Conservation (phyloP, 371 early-diverging fungal species). For the Mortierella sp. region DNA sequence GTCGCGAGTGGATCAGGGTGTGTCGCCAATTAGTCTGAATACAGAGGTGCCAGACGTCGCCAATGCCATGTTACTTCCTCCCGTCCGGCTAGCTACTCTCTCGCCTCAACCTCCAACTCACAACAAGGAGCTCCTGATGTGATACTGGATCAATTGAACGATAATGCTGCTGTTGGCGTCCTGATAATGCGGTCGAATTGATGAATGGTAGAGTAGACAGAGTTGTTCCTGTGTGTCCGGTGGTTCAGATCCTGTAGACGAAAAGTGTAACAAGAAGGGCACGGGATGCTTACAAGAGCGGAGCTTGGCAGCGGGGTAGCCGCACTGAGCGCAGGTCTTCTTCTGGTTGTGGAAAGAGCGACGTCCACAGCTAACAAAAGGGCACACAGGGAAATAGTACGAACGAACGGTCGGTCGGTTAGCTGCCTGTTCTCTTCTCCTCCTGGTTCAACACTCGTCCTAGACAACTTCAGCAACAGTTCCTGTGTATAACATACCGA, state of each 20-base stretch:
- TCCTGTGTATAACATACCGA: conserved; percentile 63
- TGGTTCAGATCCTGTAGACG: background rate
- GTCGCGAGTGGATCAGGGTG: too few species aligned
- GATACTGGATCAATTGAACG: background rate
- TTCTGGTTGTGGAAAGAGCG: conserved; percentile 99
- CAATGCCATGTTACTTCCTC: too few species aligned
- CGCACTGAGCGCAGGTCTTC: conserved; percentile 99
- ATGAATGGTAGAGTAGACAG: background rate
- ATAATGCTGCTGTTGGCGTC: background rate
- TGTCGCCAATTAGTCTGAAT: too few species aligned
- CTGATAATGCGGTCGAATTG: background rate
- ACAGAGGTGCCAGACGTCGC: too few species aligned
- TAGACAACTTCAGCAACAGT: background rate
- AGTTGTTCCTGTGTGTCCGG: background rate
- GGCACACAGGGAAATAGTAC: background rate
- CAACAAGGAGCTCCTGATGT: background rate
- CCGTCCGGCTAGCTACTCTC: too few species aligned
- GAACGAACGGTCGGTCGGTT: background rate
- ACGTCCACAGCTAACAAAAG: conserved; percentile 83
- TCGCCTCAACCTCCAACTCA: background rate
- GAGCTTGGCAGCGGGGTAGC: conserved; percentile 98
- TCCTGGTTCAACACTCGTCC: background rate
- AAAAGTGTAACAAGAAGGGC: background rate
- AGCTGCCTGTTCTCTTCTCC: background rate
- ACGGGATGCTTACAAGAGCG: conserved; percentile 84